These are phyloP conservation scores for Colletotrichum lentis DNA, from an alignment of 2,329 filamentous ascomycete species.

Conservation along the genomic window DNA sequence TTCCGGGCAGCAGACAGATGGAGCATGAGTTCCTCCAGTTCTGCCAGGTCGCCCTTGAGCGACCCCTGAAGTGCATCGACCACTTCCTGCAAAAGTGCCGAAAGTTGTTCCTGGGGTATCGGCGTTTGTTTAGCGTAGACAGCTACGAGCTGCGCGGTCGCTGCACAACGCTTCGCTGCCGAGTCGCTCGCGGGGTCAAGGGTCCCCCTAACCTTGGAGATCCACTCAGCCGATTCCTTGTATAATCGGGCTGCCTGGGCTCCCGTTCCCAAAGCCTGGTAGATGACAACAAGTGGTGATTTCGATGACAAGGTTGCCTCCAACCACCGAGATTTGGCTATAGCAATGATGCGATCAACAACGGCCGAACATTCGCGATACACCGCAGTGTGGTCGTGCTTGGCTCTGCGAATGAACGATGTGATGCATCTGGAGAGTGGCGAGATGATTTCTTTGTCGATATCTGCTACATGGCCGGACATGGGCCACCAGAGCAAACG, in stretches of 20 bases:
- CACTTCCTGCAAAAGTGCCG: constrained; percentile 57
- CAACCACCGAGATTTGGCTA: constrained; percentile 48
- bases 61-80: constrained; percentile 64
- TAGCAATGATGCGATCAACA: constrained; percentile 46
- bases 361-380: constrained; percentile 52
- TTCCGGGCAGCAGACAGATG: constrained; percentile 65
- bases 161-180: constrained; percentile 59
- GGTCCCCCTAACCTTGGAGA: constrained; percentile 54
- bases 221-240: constrained; percentile 65
- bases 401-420: constrained; percentile 65
- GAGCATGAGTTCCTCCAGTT: constrained; percentile 68
- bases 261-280: constrained; percentile 62
- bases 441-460: constrained; percentile 70
- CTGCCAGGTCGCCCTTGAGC: constrained; percentile 65
- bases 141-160: constrained; percentile 64
- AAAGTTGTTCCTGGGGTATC: constrained; percentile 48
- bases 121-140: constrained; percentile 59
- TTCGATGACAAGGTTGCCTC: constrained; percentile 49
- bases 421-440: constrained; percentile 70
- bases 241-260: constrained; percentile 56
- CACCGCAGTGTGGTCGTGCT: constrained; percentile 45
- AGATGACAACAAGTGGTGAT: constrained; percentile 57
- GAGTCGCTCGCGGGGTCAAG: constrained; percentile 54
- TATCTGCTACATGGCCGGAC: constrained; percentile 65
- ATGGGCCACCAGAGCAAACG: constrained; percentile 73